Base-by-base conservation (phyloP, 805 yeast species). In the Candida xiaguanensis region DNA sequence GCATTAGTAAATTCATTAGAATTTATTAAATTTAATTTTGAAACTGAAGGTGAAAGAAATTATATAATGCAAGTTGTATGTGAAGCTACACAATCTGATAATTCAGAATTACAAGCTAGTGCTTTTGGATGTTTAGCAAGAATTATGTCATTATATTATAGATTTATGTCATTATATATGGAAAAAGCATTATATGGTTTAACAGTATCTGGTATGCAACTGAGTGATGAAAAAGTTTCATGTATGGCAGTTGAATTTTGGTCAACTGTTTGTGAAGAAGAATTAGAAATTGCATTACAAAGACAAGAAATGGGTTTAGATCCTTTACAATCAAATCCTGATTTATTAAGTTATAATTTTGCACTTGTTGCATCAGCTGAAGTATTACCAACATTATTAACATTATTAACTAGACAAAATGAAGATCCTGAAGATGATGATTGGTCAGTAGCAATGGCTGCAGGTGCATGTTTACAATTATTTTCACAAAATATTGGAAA, bases 181-280 rank as follows among this genome's bases (percentile, higher is more conserved):
- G 97, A 91, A 65, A 89, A 87, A 69, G 99, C 99, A 2, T 67
- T 93, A 38, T 93, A 85, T 52, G 87, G 88, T 13, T 73, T 93
- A 43, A 90, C 98, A 4, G 89, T 91, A 31, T 66, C 81, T 15
- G 97, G 98, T 31, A 93, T 93, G 96, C 82, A 82, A 62, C 82
- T 88, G 41, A 56, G 66, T 24, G 84, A 87, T 64, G 95, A 85
- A 53, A 78, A 78, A 52, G 98, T 93, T 22, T 84, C 96, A 1
- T 88, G 97, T 58, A 90, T 91, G 97, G 97, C 99, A 22, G 93
- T 93, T 42, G 99, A 93, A 67, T 91, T 93, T 61, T 93, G 99
- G 99, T 81, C 91, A 43, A 88, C 99, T n/a, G 93, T 93, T n/a
- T 90, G 98, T 69, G 99, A 93, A 67, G 96, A 85, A 57, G 99